Evolutionary conservation across 2,329 filamentous ascomycete species (phyloP), one percentile per base, ranked within the genome.

Genomic region (Colletotrichum sansevieriae): DNA sequence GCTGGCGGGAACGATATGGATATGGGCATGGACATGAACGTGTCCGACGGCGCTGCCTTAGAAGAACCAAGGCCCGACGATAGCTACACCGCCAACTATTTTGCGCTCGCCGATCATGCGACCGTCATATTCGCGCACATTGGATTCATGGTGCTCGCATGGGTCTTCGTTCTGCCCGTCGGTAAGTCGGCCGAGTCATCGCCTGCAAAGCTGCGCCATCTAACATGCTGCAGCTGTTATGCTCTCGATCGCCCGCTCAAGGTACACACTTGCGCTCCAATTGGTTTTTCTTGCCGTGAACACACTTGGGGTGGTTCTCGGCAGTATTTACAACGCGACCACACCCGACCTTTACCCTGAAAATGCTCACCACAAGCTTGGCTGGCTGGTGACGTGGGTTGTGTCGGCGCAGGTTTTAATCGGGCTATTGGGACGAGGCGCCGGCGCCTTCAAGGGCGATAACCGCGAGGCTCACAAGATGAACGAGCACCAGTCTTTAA

Each of bases 261-360:
- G 91, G 71, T 90, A 92, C 74, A 91, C 91, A 1, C 83, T 97
- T 2, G 83, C 85, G 1, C 80, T 85, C 1, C 95, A 97, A 75
- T 85, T 94, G 69, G 70, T 83, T 9, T 95, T 95, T 77, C 78
- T 92, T 49, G 80, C 84, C 1, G 77, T 85, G 41, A 93, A 94
- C 76, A 85, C 83, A 3, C 73, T 91, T 2, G 92, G 91, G 18
- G 73, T 95, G 25, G 75, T 93, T 13, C 77, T 92, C 29, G 89
- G 88, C 8, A 85, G 88, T 57, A 82, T 93, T 39, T 97, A 97
- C 83, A 94, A 96, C 77, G 85, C 87, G 66, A 89, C 87, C 71
- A 97, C 94, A 0, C 94, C 94, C 1, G 93, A 97, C 76, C 82
- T 98, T 22, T 98, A 97, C 77, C 90, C 90, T 37, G 91, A 92